Conservation (phyloP, 2,329 filamentous ascomycete species). For the Penicillium polonicum region DNA sequence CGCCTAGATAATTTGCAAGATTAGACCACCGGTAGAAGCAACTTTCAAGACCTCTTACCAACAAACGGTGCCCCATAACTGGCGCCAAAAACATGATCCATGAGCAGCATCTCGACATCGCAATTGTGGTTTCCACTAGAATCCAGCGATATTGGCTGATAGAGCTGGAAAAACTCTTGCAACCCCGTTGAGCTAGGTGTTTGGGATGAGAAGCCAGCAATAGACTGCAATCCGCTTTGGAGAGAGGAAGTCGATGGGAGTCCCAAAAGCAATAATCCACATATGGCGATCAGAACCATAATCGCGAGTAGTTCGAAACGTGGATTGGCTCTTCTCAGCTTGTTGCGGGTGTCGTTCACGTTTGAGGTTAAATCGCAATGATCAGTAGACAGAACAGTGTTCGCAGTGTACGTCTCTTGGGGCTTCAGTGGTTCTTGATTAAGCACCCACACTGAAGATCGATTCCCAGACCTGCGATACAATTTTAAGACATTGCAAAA, state of each 20-base stretch:
- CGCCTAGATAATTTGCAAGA: constrained; percentile 42
- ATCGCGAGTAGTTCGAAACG: neutral
- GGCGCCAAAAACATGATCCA: constrained; percentile 68
- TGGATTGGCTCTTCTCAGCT: neutral
- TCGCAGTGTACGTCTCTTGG: neutral
- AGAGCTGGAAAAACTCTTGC: constrained; percentile 67
- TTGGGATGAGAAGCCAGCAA: neutral
- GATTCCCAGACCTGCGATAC: neutral
- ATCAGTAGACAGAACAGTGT: neutral
- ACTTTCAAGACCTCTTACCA: constrained; percentile 47
- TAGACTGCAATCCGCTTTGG: neutral
- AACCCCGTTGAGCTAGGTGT: constrained; percentile 18
- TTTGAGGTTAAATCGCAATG: too few species aligned
- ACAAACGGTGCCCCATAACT: constrained; percentile 75
- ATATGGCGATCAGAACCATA: neutral
- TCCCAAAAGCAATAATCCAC: neutral
- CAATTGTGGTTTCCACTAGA: constrained; percentile 29
- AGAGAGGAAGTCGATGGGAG: neutral
- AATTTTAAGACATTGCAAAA: neutral
- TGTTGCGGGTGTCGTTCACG: neutral
- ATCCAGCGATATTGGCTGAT: constrained; percentile 61
- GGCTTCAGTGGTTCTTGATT: neutral
- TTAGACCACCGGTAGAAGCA: neutral
- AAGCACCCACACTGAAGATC: neutral
- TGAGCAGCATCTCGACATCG: constrained; percentile 53